Conservation (phyloP, 208 protist species). For the Trypanosoma grayi region DNA sequence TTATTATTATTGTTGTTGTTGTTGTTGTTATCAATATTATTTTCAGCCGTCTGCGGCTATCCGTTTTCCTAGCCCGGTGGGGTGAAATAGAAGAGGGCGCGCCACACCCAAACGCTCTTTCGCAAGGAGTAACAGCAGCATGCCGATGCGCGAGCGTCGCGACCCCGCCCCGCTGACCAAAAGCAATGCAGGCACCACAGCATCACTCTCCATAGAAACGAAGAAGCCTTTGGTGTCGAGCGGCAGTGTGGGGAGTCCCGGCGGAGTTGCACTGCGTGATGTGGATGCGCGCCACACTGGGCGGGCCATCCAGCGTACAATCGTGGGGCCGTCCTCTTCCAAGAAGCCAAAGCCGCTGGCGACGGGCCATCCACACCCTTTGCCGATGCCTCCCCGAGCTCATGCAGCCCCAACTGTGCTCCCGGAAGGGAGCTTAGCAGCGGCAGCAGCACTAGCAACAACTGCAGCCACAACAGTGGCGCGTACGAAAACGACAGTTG, state of each 20-base stretch:
- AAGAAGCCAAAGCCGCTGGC: neutral
- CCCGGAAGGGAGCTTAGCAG: too few relatives aligned
- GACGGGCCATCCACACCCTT: neutral
- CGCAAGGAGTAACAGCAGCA: too few relatives aligned
- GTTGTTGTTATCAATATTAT: too few relatives aligned
- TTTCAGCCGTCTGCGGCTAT: too few relatives aligned
- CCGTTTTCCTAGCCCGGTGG: too few relatives aligned
- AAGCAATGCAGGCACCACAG: neutral
- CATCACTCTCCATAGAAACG: neutral
- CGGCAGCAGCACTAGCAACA: neutral
- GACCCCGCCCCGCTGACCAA: neutral
- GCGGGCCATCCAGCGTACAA: slow-evolving; percentile 2
- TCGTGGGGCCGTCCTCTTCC: neutral
- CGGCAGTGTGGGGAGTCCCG: neutral
- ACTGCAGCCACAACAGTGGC: neutral
- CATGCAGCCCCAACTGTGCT: neutral
- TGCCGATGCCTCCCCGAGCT: neutral
- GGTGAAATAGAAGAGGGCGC: too few relatives aligned
- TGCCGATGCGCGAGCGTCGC: too few relatives aligned
- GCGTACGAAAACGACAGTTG: neutral
- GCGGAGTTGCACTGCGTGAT: neutral
- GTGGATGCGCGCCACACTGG: slow-evolving; percentile 5
- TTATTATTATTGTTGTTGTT: too few relatives aligned
- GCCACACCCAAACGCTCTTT: too few relatives aligned
- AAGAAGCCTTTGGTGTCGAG: too few relatives aligned